phyloP scores from a whole-genome alignment of 108 stramenopile species.

The Discostella pseudostelligera region DNA sequence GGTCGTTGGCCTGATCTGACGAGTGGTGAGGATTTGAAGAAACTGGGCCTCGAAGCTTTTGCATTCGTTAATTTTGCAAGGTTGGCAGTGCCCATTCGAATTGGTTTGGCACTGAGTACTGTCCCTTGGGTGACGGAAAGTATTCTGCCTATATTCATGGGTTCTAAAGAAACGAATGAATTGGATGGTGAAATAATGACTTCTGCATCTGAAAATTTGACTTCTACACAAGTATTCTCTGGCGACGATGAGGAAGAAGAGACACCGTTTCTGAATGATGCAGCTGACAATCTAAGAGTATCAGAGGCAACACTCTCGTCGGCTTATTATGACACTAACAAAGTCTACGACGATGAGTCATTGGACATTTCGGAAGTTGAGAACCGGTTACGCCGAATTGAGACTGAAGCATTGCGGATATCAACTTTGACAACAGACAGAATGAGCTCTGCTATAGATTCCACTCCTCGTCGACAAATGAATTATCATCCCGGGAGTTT shows the following conservation, averaged over 20 bases:
- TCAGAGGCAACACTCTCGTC: neutral
- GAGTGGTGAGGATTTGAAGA: slow-evolving; percentile 27
- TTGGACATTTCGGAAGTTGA: slow-evolving; percentile 2
- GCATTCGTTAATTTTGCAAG: slow-evolving; percentile 45
- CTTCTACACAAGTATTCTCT: neutral
- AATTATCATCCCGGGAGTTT: neutral
- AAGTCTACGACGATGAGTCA: neutral
- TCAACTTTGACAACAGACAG: neutral
- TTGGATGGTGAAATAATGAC: neutral
- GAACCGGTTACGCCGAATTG: slow-evolving; percentile 1
- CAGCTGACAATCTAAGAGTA: neutral
- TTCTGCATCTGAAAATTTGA: neutral
- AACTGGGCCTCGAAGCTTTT: slow-evolving; percentile 31
- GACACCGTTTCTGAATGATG: no score
- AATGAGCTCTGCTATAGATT: slow-evolving; percentile 1
- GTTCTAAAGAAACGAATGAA: neutral
- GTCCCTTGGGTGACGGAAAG: slow-evolving; percentile 38
- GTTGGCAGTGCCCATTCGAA: slow-evolving; percentile 38
- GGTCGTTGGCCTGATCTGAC: slow-evolving; percentile 41
- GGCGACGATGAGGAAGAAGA: neutral
- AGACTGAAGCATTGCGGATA: slow-evolving; percentile 2
- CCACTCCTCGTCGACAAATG: neutral
- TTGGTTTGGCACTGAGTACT: slow-evolving; percentile 32
- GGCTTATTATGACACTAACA: neutral
- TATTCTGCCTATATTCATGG: slow-evolving; percentile 3